Evolutionary conservation across 2,329 filamentous ascomycete species (phyloP).

Genomic region (Onygena corvina): DNA sequence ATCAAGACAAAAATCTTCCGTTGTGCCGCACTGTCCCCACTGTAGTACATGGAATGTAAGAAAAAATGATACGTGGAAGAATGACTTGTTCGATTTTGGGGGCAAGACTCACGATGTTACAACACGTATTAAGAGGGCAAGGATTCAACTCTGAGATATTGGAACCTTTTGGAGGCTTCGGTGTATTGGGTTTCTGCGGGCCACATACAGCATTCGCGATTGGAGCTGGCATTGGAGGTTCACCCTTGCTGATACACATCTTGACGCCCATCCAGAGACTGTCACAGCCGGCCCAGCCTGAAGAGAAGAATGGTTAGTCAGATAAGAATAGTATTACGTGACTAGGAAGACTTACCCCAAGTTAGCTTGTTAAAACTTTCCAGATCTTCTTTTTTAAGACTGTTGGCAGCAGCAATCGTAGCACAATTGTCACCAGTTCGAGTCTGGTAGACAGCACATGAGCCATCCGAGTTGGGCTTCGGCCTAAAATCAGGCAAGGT

Average conservation of each 20-base stretch:
- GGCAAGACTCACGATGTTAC: too few species aligned
- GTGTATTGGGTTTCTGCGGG: slow-evolving; percentile 34
- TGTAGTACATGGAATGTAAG: too few species aligned
- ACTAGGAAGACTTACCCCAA: too few species aligned
- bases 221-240: slow-evolving; percentile 34
- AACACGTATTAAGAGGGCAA: slow-evolving; percentile 37
- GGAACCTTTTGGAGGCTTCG: slow-evolving; percentile 22
- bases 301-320: too few species aligned
- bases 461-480: slow-evolving; percentile 26
- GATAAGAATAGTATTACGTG: too few species aligned
- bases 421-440: slow-evolving; percentile 27
- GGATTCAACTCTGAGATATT: slow-evolving; percentile 37
- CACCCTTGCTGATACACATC: slow-evolving; percentile 34
- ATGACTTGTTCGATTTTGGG: too few species aligned
- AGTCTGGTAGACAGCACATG: slow-evolving; percentile 30
- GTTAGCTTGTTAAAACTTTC: slow-evolving; percentile 32
- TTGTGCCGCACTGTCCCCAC: slow-evolving; percentile 38
- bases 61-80: too few species aligned
- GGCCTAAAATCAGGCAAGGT: slow-evolving; percentile 28
- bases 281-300: slow-evolving; percentile 35
- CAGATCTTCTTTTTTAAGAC: slow-evolving; percentile 30
- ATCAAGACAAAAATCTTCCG: slow-evolving; percentile 34
- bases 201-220: slow-evolving; percentile 39
- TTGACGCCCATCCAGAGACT: slow-evolving; percentile 21
- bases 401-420: slow-evolving; percentile 24